These are phyloP conservation scores for Pestalotiopsis sp. DNA, from an alignment of 2,329 filamentous ascomycete genomes.

Conservation along the genomic window DNA sequence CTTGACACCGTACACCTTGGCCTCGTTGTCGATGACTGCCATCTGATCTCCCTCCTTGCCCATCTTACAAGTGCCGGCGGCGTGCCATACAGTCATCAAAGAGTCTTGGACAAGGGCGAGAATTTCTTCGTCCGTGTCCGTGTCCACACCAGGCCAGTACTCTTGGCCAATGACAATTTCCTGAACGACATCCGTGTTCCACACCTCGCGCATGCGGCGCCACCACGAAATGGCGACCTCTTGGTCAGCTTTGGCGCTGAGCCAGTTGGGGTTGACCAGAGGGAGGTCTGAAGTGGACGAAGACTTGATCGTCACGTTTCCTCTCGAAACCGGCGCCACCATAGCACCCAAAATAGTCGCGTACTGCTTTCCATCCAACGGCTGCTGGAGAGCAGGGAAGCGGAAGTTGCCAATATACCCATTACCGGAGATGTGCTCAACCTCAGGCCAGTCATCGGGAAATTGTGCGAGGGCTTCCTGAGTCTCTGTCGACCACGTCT, in stretches of 20 bases:
- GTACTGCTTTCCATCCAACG: slow-evolving; percentile 15
- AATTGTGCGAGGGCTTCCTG: slow-evolving; percentile 57
- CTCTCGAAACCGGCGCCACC: slow-evolving; percentile 40
- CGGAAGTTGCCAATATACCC: slow-evolving; percentile 18
- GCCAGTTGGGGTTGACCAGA: slow-evolving; percentile 43
- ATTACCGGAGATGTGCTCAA: slow-evolving; percentile 16
- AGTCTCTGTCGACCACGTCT: slow-evolving; percentile 16
- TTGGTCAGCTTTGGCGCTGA: slow-evolving; percentile 39
- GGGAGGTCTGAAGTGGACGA: slow-evolving; percentile 36
- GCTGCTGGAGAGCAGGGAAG: slow-evolving; percentile 17
- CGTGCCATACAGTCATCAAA: slow-evolving; percentile 19
- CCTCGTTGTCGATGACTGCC: slow-evolving; percentile 34
- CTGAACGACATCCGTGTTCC: slow-evolving; percentile 8
- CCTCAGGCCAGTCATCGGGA: slow-evolving; percentile 20
- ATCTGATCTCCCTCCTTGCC: slow-evolving; percentile 30
- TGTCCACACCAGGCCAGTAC: slow-evolving; percentile 18
- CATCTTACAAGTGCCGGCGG: slow-evolving; percentile 27
- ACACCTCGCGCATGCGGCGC: slow-evolving; percentile 38
- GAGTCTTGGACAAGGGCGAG: slow-evolving; percentile 14
- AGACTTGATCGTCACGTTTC: slow-evolving; percentile 40
- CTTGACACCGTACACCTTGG: slow-evolving; percentile 32
- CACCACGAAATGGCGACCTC: slow-evolving; percentile 43
- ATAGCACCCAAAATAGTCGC: slow-evolving; percentile 37
- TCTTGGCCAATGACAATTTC: slow-evolving; percentile 12
- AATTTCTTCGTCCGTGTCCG: slow-evolving; percentile 16